Evolutionary conservation across 495 filamentous ascomycete species (phyloP).

Genomic region (Podospora pseudocomata): DNA sequence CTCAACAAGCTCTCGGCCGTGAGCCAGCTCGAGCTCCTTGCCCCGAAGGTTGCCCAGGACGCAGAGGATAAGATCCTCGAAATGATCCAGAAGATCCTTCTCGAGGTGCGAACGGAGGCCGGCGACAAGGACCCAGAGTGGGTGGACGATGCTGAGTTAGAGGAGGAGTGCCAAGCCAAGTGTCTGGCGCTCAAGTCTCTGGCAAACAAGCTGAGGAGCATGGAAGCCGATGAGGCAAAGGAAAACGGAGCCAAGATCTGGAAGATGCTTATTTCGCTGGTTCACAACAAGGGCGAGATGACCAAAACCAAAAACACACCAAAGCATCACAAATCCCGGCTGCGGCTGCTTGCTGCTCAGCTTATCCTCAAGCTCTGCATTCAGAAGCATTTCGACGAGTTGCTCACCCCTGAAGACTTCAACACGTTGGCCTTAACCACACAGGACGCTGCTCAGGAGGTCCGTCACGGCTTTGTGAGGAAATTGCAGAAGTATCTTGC

Average conservation of each 20-base stretch:
- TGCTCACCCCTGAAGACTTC: conserved; percentile 68
- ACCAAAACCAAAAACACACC: conserved; percentile 72
- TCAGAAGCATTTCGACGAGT: conserved; percentile 66
- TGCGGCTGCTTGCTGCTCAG: conserved; percentile 79
- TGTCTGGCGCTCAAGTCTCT: conserved; percentile 83
- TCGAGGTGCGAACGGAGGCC: conserved; percentile 59
- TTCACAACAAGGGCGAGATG: conserved; percentile 72
- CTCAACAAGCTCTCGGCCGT: conserved; percentile 80
- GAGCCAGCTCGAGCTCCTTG: conserved; percentile 78
- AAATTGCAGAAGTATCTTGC: conserved; percentile 85
- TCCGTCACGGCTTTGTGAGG: conserved; percentile 72
- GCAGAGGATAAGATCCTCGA: conserved; percentile 71
- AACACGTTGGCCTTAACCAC: conserved; percentile 72
- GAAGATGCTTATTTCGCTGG: conserved; percentile 69
- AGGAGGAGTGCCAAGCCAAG: conserved; percentile 81
- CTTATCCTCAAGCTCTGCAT: conserved; percentile 80
- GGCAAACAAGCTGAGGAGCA: conserved; percentile 77
- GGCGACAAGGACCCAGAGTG: conserved; percentile 54
- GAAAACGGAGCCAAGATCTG: conserved; percentile 66
- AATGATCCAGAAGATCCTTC: conserved; percentile 72
- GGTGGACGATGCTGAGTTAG: conserved; percentile 64
- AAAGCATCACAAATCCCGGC: conserved; percentile 63
- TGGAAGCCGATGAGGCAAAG: conserved; percentile 58
- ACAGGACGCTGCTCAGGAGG: conserved; percentile 70
- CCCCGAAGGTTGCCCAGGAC: conserved; percentile 66